Evolutionary conservation across 2,329 filamentous ascomycete genomes (phyloP), one percentile per base, ranked within the genome.

Genomic region (Huntiella moniliformis): DNA sequence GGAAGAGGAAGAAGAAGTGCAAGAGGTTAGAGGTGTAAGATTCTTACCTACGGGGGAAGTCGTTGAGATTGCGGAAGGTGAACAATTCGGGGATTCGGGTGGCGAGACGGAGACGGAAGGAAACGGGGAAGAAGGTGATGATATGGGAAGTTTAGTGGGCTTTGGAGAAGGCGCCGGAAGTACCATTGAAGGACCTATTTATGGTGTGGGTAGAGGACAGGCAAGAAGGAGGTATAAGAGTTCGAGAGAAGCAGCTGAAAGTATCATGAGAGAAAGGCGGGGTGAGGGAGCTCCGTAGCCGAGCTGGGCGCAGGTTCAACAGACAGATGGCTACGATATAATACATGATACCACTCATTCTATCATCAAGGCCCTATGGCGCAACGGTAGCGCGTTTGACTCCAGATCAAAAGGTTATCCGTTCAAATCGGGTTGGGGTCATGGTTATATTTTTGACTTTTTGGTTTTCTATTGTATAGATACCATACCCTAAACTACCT

Each of bases 91-190:
- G 84, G 56, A 74, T 81, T 60, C 51, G 67, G 46, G 60, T 63
- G 2, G 63, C 58, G 32, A 65, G 63, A 12, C 73, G 68, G 34
- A 61, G 67, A 2, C 22, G 6, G 22, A 28, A 28, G 64, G 49
- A 70, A 74, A 84, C 53, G 82, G 81, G 49, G 80, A 91, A 70
- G 88, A 82, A 54, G 86, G 93, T 54, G 85, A 93, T 55, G 81
- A 79, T 5, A 79, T 77, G 44, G 83, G 79, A 2, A 88, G 81
- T 51, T 68, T 95, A 4, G 88, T 95, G 7, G 88, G 82, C 0
- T 95, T 95, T 54, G 88, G 88, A 42, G 87, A 95, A 60, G 88
- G 87, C 32, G 87, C 88, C 7, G 83, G 80, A 53, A 85, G 81
- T 59, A 85, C 85, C 4, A 78, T 87, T 48, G 84, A 78, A 50